Percentiles rank a stretch among this genome's conserved stretches.
Conservation (phyloP, 2,329 filamentous ascomycete genomes). For the Penicillium paneum region DNA sequence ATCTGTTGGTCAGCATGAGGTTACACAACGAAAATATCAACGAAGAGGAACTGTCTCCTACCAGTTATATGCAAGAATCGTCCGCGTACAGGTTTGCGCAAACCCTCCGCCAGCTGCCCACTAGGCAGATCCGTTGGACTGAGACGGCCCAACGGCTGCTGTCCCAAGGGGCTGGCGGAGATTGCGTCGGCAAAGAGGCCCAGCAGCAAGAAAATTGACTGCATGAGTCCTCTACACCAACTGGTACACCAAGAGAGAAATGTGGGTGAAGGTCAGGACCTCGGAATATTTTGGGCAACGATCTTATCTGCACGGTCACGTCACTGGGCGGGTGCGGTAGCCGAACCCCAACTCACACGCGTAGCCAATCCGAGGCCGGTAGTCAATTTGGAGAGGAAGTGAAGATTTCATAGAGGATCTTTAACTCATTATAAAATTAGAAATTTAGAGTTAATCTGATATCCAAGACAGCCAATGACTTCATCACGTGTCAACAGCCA, state of each 20-base stretch:
- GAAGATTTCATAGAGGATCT: not conserved
- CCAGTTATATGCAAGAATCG: conserved; percentile 40
- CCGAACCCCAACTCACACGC: not conserved
- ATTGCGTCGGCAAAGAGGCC: conserved; percentile 14
- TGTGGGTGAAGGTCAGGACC: not conserved
- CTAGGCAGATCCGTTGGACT: not conserved
- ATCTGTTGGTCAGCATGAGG: conserved; percentile 54
- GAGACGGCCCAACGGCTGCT: conserved; percentile 10
- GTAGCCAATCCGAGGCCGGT: not conserved
- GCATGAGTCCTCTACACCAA: conserved; percentile 15
- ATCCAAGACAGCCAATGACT: too few species aligned
- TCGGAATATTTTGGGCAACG: not conserved
- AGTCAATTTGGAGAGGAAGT: not conserved
- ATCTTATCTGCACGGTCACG: conserved; percentile 6
- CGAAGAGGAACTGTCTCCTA: conserved; percentile 3
- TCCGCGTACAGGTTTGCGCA: conserved; percentile 18
- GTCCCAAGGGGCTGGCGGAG: conserved; percentile 13
- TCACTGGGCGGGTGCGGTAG: conserved; percentile 1
- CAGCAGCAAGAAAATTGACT: conserved; percentile 14
- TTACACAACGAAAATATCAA: not conserved
- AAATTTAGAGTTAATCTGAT: too few species aligned
- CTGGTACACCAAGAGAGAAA: not conserved
- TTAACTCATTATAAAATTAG: too few species aligned
- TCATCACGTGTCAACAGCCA: too few species aligned
- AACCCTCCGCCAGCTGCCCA: not conserved